Evolutionary conservation across 371 early-diverging fungal genomes (phyloP), one percentile per base, ranked within the genome.

Genomic region (Apophysomyces elegans): DNA sequence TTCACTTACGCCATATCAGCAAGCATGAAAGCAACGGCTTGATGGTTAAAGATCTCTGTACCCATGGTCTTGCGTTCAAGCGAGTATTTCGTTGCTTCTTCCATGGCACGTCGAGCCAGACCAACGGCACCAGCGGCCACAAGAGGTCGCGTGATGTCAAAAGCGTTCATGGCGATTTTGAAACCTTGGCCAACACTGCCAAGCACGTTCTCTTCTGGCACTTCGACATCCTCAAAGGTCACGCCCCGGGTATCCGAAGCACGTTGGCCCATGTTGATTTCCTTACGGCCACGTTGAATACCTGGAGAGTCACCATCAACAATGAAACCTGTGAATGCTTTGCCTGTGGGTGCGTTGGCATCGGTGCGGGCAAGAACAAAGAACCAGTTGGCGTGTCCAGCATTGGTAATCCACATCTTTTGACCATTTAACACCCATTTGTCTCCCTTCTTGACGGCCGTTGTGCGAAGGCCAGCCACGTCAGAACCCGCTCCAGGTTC

Each of bases 301-400:
- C 98, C 98, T 35, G 94, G 91, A 0, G 93, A 81, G 78, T 95
- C 86, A 43, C 87, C 96, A 68, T 98, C 98, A 8, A 98, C 95
- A 61, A 98, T 95, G 83, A 98, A 97, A 0, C 96, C 97, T 26
- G 97, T 96, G 74, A 98, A 97, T 5, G 96, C 97, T 65, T 88
- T 89, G 59, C 97, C 97, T 26, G 97, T 82, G 43, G 73, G 81
- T 32, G 93, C 95, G 26, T 71, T 80, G 16, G 88, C 83, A 71
- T 91, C 93, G 13, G 97, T 97, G 72, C 91, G 91, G 57, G 98
- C 97, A 50, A 98, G 85, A n/a, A 98, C 91, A 81, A 98, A 98
- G 91, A 89, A 97, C 97, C 97, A 98, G 84, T 98, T 96, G 71
- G 98, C 98, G 74, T 96, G 90, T 36, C 96, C 96, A 56, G 94